A percentile compares a stretch with the other conserved stretches of the same genome.
Evolutionary conservation across 495 filamentous ascomycete genomes (phyloP).

Genomic region (Physcia stellaris): DNA sequence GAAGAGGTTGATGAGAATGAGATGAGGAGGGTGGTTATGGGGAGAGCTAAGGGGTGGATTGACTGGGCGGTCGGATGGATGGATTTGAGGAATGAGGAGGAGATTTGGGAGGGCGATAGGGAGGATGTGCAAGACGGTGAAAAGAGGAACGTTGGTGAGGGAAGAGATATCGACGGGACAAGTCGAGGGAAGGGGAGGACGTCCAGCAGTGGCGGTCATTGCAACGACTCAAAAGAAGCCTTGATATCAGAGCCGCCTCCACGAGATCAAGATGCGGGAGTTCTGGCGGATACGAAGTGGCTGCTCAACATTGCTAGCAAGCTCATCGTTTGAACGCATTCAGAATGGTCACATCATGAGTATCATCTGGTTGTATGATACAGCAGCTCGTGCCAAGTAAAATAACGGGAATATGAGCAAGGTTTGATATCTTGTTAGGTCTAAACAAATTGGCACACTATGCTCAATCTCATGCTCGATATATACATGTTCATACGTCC

Average conservation of each 20-base stretch:
- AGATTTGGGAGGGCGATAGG: neutral
- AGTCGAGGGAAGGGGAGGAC: neutral
- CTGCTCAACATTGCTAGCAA: constrained; percentile 3
- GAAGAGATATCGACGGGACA: no score
- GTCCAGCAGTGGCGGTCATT: constrained; percentile 3
- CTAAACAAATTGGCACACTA: neutral
- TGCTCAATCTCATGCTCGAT: neutral
- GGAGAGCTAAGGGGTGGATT: constrained; percentile 14
- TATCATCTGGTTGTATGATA: neutral
- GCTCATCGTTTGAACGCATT: neutral
- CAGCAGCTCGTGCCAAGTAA: neutral
- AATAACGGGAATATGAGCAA: neutral
- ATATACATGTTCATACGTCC: neutral
- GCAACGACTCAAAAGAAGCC: constrained; percentile 1
- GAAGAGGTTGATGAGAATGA: constrained; percentile 12
- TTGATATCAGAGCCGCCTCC: neutral
- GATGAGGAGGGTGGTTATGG: constrained; percentile 13
- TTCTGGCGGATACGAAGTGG: constrained; percentile 2
- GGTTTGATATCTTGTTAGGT: neutral
- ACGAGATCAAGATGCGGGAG: neutral
- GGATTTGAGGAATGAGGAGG: constrained; percentile 7
- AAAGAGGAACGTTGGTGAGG: neutral
- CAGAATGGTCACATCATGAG: neutral
- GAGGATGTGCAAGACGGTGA: neutral
- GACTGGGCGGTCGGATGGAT: constrained; percentile 15